phyloP scores from a whole-genome alignment of 331 rosid species.

The Spiraea crenata region DNA sequence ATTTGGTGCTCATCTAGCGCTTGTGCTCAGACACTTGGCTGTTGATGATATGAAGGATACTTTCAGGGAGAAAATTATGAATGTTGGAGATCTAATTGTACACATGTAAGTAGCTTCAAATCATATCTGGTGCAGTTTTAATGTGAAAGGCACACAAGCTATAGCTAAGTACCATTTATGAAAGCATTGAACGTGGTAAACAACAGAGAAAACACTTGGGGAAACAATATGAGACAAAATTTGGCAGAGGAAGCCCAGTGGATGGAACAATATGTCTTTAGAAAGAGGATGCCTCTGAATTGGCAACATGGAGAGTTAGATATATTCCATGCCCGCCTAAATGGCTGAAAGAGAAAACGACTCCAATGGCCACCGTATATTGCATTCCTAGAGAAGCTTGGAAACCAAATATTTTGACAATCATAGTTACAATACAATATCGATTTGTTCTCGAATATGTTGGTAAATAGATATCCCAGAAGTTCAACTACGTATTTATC shows the following conservation, averaged over 20 bases:
- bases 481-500: too few species aligned
- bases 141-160: constrained; percentile 9
- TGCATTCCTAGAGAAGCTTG: not conserved
- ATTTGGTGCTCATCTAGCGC: constrained; percentile 96
- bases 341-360: not conserved
- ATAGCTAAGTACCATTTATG: constrained; percentile 1
- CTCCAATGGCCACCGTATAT: not conserved
- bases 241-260: not conserved
- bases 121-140: constrained; percentile 11
- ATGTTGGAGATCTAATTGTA: constrained; percentile 87
- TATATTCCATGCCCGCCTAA: not conserved
- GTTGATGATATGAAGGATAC: constrained; percentile 73
- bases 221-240: not conserved
- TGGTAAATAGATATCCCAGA: too few species aligned
- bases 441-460: too few species aligned
- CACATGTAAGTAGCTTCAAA: constrained; percentile 69
- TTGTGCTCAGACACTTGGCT: constrained; percentile 82
- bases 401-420: not conserved
- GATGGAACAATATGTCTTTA: not conserved
- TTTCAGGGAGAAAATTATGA: constrained; percentile 75
- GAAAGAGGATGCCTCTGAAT: too few species aligned
- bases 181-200: constrained; percentile 1
- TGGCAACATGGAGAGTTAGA: not conserved
- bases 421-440: too few species aligned
- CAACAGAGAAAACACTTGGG: not conserved